A percentile compares a stretch with the other conserved stretches of the same genome.
These are phyloP conservation scores for Leptoxyphium fumago DNA, from an alignment of 2,329 filamentous ascomycete species.

Conservation along the genomic window DNA sequence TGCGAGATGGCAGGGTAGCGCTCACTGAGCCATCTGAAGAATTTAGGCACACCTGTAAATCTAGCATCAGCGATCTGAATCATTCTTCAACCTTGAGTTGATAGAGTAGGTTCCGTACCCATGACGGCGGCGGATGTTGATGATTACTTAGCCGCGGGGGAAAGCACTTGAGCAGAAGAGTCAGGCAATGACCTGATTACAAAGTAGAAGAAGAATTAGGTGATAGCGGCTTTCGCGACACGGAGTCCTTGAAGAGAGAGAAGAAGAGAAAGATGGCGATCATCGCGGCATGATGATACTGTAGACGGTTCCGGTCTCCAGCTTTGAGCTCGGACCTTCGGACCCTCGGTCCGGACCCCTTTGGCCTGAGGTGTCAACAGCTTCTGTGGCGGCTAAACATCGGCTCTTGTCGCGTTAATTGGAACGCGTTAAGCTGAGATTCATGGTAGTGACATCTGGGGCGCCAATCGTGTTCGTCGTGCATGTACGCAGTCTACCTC, in stretches of 20 bases:
- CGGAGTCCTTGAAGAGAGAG: slow-evolving; percentile 22
- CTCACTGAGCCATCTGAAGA: slow-evolving; percentile 98
- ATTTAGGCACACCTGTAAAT: slow-evolving; percentile 62
- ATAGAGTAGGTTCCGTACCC: slow-evolving; percentile 12
- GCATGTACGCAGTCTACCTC: no score
- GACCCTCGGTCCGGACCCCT: no score
- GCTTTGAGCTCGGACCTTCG: no score
- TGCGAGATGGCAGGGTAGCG: slow-evolving; percentile 97
- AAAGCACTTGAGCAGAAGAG: slow-evolving; percentile 1
- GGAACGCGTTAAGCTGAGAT: slow-evolving; percentile 1
- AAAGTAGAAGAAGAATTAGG: slow-evolving; percentile 6
- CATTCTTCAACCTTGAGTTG: background rate
- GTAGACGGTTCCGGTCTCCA: no score
- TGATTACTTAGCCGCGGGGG: background rate
- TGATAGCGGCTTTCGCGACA: slow-evolving; percentile 18
- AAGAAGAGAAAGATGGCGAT: slow-evolving; percentile 7
- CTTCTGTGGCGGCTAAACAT: background rate
- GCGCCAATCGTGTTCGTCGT: no score
- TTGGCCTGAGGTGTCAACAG: background rate
- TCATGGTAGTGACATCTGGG: no score
- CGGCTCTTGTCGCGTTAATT: background rate
- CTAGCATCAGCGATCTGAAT: background rate
- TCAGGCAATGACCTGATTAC: slow-evolving; percentile 1
- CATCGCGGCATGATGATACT: no score
- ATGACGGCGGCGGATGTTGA: slow-evolving; percentile 16